These are phyloP conservation scores for Salvia hispanica DNA, from an alignment of 257 asterid species.

Conservation along the genomic window DNA sequence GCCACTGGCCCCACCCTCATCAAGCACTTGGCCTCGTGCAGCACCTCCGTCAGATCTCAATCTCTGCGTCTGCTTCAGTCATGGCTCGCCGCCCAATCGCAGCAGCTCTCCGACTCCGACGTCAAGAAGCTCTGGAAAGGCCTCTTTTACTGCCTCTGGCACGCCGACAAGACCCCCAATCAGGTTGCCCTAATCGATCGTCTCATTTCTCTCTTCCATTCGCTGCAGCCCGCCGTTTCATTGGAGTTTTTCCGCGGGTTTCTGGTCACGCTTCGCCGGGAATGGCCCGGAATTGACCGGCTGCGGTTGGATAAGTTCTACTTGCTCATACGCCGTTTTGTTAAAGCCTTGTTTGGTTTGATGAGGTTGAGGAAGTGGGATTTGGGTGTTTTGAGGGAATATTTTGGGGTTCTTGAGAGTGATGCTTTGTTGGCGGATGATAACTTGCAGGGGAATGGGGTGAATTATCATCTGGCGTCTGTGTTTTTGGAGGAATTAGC, in stretches of 20 bases:
- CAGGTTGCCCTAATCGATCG: slow-evolving; percentile 67
- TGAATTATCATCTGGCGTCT: slow-evolving; percentile 76
- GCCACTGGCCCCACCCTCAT: slow-evolving; percentile 63
- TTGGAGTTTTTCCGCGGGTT: slow-evolving; percentile 69
- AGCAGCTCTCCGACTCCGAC: slow-evolving; percentile 59
- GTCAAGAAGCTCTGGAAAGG: slow-evolving; percentile 90
- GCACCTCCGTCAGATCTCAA: slow-evolving; percentile 72
- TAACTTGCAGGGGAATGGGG: slow-evolving; percentile 79
- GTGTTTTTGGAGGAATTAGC: slow-evolving; percentile 84
- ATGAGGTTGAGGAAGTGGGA: slow-evolving; percentile 67
- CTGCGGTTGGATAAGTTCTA: slow-evolving; percentile 89
- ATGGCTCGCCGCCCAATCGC: slow-evolving; percentile 60
- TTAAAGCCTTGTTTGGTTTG: slow-evolving; percentile 58
- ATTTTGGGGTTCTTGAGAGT: slow-evolving; percentile 52
- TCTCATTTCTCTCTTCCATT: slow-evolving; percentile 54
- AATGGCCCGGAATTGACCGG: slow-evolving; percentile 91
- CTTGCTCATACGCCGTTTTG: slow-evolving; percentile 72
- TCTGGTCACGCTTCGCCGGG: slow-evolving; percentile 71
- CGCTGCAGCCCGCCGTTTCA: slow-evolving; percentile 59
- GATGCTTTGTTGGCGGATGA: slow-evolving; percentile 72
- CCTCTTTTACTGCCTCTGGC: slow-evolving; percentile 91
- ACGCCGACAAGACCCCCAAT: slow-evolving; percentile 77
- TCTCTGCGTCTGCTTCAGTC: slow-evolving; percentile 63
- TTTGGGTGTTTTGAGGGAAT: slow-evolving; percentile 50
- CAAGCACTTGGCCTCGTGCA: slow-evolving; percentile 73